Conservation (phyloP, 108 stramenopile species). For the Chaetoceros muelleri region DNA sequence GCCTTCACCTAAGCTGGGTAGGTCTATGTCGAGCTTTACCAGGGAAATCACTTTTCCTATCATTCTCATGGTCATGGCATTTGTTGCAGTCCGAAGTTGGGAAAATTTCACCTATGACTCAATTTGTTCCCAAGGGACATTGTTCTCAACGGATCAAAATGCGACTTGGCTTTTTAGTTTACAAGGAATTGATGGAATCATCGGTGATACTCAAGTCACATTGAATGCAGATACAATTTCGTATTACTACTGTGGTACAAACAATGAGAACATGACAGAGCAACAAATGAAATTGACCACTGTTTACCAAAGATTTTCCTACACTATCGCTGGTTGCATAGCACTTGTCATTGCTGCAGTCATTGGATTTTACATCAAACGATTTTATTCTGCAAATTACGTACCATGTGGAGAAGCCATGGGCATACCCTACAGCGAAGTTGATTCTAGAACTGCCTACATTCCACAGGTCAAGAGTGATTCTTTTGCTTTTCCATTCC, state of each 20-base stretch:
- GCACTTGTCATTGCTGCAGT: background rate
- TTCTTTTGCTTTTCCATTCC: slow-evolving; percentile 27
- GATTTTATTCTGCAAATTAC: background rate
- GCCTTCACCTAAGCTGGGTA: slow-evolving; percentile 24
- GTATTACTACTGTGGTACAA: background rate
- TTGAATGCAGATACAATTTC: background rate
- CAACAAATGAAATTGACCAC: background rate
- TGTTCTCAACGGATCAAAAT: too few relatives aligned
- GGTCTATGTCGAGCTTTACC: slow-evolving; percentile 27
- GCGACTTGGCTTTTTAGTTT: too few relatives aligned
- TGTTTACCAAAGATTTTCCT: background rate
- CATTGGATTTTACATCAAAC: background rate
- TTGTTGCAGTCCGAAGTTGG: slow-evolving; percentile 30
- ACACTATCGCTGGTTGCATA: background rate
- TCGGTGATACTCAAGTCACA: background rate
- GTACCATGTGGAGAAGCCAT: slow-evolving; percentile 14
- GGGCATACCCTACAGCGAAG: slow-evolving; percentile 21
- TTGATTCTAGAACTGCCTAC: slow-evolving; percentile 22
- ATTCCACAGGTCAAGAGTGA: slow-evolving; percentile 32
- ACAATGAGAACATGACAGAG: background rate
- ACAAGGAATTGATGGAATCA: too few relatives aligned
- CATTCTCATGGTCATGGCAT: slow-evolving; percentile 21
- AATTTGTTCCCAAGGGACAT: too few relatives aligned
- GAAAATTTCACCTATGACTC: slow-evolving; percentile 42
- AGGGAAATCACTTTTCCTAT: slow-evolving; percentile 28